Evolutionary conservation across 257 asterid species (phyloP).

Genomic region (Salvia splendens): DNA sequence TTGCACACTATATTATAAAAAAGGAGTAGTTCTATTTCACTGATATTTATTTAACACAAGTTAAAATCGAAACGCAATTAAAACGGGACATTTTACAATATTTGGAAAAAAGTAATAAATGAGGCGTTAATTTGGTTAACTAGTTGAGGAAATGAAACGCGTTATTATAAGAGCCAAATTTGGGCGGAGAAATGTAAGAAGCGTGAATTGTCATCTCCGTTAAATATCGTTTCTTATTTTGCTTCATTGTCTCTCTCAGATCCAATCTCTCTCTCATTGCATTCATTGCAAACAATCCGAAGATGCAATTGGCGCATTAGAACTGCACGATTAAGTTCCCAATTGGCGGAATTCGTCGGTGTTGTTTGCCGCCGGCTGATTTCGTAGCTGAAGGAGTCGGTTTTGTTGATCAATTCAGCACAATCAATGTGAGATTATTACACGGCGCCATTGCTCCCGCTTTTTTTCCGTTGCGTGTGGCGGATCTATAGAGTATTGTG

Average conservation of each 20-base stretch:
- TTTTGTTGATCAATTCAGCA: not conserved
- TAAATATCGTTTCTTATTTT: conserved; percentile 6
- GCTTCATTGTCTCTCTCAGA: conserved; percentile 18
- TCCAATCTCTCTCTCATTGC: conserved; percentile 19
- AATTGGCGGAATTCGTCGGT: conserved; percentile 36
- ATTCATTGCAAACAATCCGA: not conserved
- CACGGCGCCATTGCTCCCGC: conserved; percentile 25
- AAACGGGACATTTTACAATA: too few species aligned
- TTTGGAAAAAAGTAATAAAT: conserved; percentile 1
- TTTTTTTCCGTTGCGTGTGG: conserved; percentile 30
- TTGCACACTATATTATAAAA: too few species aligned
- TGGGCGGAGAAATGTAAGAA: conserved; percentile 32
- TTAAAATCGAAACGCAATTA: too few species aligned
- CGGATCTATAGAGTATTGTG: conserved; percentile 36
- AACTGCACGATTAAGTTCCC: conserved; percentile 10
- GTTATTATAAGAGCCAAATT: conserved; percentile 17
- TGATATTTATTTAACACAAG: too few species aligned
- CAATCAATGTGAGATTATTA: conserved; percentile 28
- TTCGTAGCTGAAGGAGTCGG: not conserved
- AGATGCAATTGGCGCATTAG: not conserved
- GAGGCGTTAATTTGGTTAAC: conserved; percentile 19
- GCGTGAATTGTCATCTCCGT: conserved; percentile 16
- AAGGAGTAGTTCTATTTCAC: too few species aligned
- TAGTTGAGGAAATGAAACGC: conserved; percentile 18
- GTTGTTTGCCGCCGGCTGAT: conserved; percentile 19